Base-by-base conservation (phyloP, 2,329 filamentous ascomycete genomes). In the Pseudocercospora fuligena region DNA sequence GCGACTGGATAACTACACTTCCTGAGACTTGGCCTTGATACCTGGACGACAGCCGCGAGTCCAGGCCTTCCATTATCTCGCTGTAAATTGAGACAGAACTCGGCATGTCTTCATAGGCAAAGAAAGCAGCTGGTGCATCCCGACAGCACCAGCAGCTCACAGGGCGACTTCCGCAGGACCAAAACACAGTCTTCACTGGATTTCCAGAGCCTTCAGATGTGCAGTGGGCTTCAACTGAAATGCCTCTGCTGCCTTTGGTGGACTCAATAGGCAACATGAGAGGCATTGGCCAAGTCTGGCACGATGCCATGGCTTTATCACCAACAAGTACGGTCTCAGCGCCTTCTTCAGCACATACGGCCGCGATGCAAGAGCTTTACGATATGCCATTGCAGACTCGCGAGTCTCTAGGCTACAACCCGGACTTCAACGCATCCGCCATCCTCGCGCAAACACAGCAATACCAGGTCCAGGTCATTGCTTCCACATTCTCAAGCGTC, bases 401-500 rank as follows among this genome's bases (percentile, higher is more conserved):
- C 29, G 31, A 49, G 12, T 60, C 63, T 12, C 65, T 72, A 0
- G 70, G 68, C 40, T 61, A 63, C 40, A 61, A 70, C 40, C 57
- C 63, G 9, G 51, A 65, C 40, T 72, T 72, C 66, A 70, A 69
- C 59, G 68, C 70, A 14, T 66, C 68, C 2, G 61, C 68, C 3
- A 63, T 72, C 23, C 47, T 72, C 49, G 65, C 61, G 19, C 46
- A 36, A 46, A 46, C 36, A 2, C 68, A 72, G 64, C 66, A 70
- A 53, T 61, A 68, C 56, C 66, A 69, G 47, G 29, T 82, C n/a
- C 78, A 78, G 59, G 66, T 79, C 27, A 68, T 77, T 16, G 77
- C 78, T 8, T 70, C 76, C 1, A 72, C 73, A 8, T 79, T 76
- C 54, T 78, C 81, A 1, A 71, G 81, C 0, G 66, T 88, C 69